Conservation (phyloP, 495 filamentous ascomycete species). For the Bombardia bombarda region DNA sequence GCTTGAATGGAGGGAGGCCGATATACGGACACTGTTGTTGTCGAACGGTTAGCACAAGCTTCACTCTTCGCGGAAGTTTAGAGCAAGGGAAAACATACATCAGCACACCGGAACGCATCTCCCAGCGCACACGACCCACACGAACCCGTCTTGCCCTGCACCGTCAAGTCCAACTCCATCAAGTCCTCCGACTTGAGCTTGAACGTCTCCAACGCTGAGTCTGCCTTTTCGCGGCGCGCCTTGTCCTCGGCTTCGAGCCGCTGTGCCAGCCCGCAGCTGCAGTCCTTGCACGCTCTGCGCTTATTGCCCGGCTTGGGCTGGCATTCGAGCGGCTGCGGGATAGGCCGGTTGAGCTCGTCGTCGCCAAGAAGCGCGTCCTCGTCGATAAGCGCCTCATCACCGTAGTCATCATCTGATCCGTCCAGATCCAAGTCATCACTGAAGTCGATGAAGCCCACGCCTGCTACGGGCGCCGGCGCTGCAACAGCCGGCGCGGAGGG, state of each 20-base stretch:
- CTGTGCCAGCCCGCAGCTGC: conserved; percentile 82
- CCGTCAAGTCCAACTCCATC: conserved; percentile 89
- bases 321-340: conserved; percentile 74
- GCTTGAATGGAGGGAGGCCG: conserved; percentile 91
- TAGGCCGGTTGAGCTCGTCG: conserved; percentile 65
- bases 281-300: conserved; percentile 93
- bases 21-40: conserved; percentile 75
- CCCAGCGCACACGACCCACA: conserved; percentile 91
- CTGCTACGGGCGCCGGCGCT: conserved; percentile 33
- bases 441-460: conserved; percentile 68
- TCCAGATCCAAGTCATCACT: conserved; percentile 57
- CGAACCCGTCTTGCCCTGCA: conserved; percentile 86
- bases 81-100: conserved; percentile 5
- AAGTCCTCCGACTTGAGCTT: conserved; percentile 77
- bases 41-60: background rate
- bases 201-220: conserved; percentile 42
- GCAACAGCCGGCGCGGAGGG: conserved; percentile 13
- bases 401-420: conserved; percentile 54
- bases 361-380: conserved; percentile 80
- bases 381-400: conserved; percentile 83
- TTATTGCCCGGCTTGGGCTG: conserved; percentile 75
- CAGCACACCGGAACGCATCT: conserved; percentile 70
- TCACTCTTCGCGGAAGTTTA: background rate
- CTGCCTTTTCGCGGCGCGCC: conserved; percentile 52
- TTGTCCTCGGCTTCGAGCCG: conserved; percentile 74